Base-by-base conservation (phyloP, 495 filamentous ascomycete species). In the Xylaria cubensis region DNA sequence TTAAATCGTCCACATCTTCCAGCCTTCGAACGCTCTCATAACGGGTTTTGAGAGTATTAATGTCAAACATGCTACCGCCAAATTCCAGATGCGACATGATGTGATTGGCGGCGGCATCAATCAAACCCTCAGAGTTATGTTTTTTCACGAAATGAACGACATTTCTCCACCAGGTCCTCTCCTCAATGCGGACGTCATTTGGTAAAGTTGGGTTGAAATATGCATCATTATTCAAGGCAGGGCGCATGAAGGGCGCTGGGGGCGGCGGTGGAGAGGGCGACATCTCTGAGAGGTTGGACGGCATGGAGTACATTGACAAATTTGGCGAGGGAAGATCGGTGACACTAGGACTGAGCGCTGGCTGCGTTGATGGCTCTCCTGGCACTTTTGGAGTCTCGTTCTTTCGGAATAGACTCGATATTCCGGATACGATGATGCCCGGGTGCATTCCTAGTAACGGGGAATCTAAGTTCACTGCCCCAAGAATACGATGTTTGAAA, bases 361-460 rank as follows among this genome's bases (percentile, higher is more conserved):
- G 42, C 12, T 67, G 44, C 36, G 74, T 69, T 58, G 62, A 66
- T 12, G 65, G 67, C 58, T 71, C 70, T 39, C 73, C 72, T n/a
- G 74, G 73, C 53, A 69, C 44, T 3, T 64, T 68, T 29, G 82
- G 75, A 1, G 81, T 74, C 68, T 82, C 79, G 61, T 87, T 78
- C 53, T 89, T 86, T 13, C 87, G 87, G 77, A 97, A 94, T 10
- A 97, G 83, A 75, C 93, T 94, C 3, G 88, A 84, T 26, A 97
- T 87, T 2, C 95, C 94, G 24, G 92, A 91, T 3, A 90, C 86
- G 17, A 98, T 88, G 26, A 98, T 89, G 1, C 95, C 92, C 0
- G 94, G 94, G 80, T 98, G 94, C 72, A 98, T 91, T 0, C 95
- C 95, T 3, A 97, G 84, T 58, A 96, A 91, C 0, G 95, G 95